A percentile compares a stretch with the other conserved stretches of the same genome.
Conservation (phyloP, 495 filamentous ascomycete genomes). For the Xylaria nigripes region DNA sequence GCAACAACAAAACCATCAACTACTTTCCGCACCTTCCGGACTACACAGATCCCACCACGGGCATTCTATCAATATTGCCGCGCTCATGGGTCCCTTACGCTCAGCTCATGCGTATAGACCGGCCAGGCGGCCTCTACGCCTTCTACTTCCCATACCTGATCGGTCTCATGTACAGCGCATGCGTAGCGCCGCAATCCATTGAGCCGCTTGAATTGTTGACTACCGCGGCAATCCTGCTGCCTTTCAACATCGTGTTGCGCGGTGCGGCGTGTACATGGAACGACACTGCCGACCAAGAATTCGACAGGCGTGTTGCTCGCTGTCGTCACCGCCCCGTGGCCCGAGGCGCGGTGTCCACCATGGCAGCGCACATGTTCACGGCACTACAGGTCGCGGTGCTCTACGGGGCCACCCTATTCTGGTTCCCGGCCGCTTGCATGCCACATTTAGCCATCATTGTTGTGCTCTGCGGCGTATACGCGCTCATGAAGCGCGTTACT, state of each 20-base stretch:
- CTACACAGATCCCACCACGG: not conserved
- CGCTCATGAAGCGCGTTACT: slow-evolving; percentile 27
- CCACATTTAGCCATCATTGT: slow-evolving; percentile 7
- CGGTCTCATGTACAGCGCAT: slow-evolving; percentile 16
- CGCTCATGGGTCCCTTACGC: slow-evolving; percentile 19
- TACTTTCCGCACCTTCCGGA: slow-evolving; percentile 12
- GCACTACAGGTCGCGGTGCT: slow-evolving; percentile 6
- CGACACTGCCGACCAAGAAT: slow-evolving; percentile 36
- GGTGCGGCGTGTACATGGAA: slow-evolving; percentile 32
- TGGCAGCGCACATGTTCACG: slow-evolving; percentile 26
- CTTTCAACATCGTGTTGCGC: slow-evolving; percentile 26
- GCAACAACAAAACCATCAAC: not conserved
- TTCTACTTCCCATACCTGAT: slow-evolving; percentile 23
- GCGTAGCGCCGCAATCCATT: not conserved
- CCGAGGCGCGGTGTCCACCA: slow-evolving; percentile 35
- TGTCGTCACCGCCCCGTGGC: slow-evolving; percentile 37
- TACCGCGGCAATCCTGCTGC: slow-evolving; percentile 1
- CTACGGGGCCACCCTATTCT: not conserved
- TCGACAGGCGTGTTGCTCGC: slow-evolving; percentile 35
- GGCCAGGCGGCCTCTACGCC: slow-evolving; percentile 13
- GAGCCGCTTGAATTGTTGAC: not conserved
- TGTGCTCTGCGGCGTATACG: slow-evolving; percentile 17
- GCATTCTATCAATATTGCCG: slow-evolving; percentile 17
- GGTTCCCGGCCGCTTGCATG: slow-evolving; percentile 6
- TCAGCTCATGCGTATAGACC: slow-evolving; percentile 22